These are phyloP conservation scores for Aurantiochytrium sp. DNA, from an alignment of 108 stramenopile genomes.

Conservation along the genomic window DNA sequence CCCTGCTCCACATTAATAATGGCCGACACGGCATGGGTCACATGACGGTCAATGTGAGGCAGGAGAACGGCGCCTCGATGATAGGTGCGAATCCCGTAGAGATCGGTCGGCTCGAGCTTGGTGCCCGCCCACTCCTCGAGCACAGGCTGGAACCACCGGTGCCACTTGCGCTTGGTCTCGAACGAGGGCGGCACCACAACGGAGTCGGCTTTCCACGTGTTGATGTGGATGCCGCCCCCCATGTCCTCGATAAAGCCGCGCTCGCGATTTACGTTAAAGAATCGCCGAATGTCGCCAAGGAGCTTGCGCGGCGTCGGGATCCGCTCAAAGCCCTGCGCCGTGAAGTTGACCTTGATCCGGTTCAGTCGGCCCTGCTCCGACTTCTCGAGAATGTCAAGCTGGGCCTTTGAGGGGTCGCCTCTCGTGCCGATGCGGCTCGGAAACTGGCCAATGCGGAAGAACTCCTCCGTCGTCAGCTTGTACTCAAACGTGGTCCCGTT, in stretches of 20 bases:
- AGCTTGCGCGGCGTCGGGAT: constrained; percentile 15
- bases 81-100: constrained; percentile 85
- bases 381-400: not conserved
- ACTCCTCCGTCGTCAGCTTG: not conserved
- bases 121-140: constrained; percentile 67
- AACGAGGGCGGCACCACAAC: constrained; percentile 70
- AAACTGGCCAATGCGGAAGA: not conserved
- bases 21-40: constrained; percentile 75
- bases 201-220: constrained; percentile 76
- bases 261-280: constrained; percentile 72
- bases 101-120: constrained; percentile 76
- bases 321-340: not conserved
- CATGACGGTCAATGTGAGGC: constrained; percentile 78
- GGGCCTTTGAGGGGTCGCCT: not conserved
- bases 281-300: constrained; percentile 65
- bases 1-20: constrained; percentile 88
- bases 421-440: not conserved
- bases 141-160: constrained; percentile 59
- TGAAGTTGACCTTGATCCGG: not conserved
- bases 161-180: constrained; percentile 64
- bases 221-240: constrained; percentile 73
- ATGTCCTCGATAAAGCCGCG: constrained; percentile 68
- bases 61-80: constrained; percentile 71
- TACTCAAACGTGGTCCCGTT: not conserved
- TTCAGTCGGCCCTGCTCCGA: not conserved